Conservation (phyloP, 352 stramenopile species). For the Globisporangium mamillatum region DNA sequence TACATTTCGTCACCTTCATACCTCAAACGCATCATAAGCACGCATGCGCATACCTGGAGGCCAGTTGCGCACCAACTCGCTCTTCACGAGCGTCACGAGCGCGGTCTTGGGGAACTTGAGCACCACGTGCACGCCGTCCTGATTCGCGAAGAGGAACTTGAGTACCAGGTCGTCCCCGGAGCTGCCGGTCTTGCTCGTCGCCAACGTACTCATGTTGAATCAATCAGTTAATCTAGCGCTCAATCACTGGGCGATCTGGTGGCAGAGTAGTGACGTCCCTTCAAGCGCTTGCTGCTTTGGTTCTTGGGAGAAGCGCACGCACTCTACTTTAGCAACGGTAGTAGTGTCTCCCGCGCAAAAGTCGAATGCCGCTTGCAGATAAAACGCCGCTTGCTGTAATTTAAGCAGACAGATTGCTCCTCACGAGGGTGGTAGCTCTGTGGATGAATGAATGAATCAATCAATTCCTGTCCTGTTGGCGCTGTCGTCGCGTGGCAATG, state of each 20-base stretch:
- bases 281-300: not conserved
- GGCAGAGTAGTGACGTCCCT: not conserved
- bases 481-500: not conserved
- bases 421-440: not conserved
- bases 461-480: not conserved
- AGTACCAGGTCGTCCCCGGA: slow-evolving; percentile 52
- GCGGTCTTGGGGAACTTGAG: slow-evolving; percentile 49
- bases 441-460: not conserved
- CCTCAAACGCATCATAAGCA: not conserved
- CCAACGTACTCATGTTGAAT: slow-evolving; percentile 12
- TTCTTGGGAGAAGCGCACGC: not conserved
- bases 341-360: not conserved
- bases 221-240: not conserved
- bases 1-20: not conserved
- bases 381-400: too few species aligned
- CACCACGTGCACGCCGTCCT: slow-evolving; percentile 69
- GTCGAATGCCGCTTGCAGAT: slow-evolving; percentile 1
- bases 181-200: slow-evolving; percentile 29
- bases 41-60: slow-evolving; percentile 33
- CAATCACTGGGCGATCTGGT: too few species aligned
- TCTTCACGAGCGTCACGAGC: slow-evolving; percentile 61
- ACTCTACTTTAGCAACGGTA: not conserved
- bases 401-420: not conserved
- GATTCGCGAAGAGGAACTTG: slow-evolving; percentile 86
- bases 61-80: slow-evolving; percentile 66